Evolutionary conservation across 1,284 basidiomycete species (phyloP).

Genomic region (Cryptococcus sp.): DNA sequence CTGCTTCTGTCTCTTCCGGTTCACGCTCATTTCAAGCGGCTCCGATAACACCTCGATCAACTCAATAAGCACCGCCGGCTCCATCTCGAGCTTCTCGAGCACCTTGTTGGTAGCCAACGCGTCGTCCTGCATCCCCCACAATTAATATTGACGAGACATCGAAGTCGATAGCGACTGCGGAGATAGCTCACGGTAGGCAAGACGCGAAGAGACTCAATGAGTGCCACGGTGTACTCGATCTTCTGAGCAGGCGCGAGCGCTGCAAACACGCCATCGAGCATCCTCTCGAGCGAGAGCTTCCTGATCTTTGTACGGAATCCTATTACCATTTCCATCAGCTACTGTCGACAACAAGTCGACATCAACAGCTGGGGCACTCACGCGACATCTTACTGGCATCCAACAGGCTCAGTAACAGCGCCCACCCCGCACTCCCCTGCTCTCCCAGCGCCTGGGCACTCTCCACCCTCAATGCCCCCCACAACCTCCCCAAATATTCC

Average conservation of each 20-base stretch:
- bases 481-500: conserved; percentile 29
- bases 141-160: background rate
- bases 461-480: conserved; percentile 18
- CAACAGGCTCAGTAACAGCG: conserved; percentile 20
- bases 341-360: background rate
- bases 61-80: conserved; percentile 21
- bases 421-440: conserved; percentile 23
- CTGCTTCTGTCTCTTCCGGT: conserved; percentile 33
- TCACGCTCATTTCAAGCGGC: conserved; percentile 29
- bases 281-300: conserved; percentile 23
- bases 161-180: background rate
- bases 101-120: conserved; percentile 24
- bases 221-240: conserved; percentile 27
- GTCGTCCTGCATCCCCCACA: conserved; percentile 17
- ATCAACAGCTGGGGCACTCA: conserved; percentile 3
- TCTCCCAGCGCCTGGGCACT: conserved; percentile 23
- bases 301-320: conserved; percentile 15
- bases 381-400: background rate
- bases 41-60: conserved; percentile 26
- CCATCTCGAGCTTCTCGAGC: conserved; percentile 28
- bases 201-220: conserved; percentile 33
- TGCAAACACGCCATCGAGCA: conserved; percentile 36
- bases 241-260: conserved; percentile 25
- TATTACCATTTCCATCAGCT: background rate
- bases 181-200: conserved; percentile 17